A percentile compares a stretch with the other conserved stretches of the same genome.
These are phyloP conservation scores for Phaeomoniella chlamydospora DNA, from an alignment of 2,329 filamentous ascomycete genomes.

Conservation along the genomic window DNA sequence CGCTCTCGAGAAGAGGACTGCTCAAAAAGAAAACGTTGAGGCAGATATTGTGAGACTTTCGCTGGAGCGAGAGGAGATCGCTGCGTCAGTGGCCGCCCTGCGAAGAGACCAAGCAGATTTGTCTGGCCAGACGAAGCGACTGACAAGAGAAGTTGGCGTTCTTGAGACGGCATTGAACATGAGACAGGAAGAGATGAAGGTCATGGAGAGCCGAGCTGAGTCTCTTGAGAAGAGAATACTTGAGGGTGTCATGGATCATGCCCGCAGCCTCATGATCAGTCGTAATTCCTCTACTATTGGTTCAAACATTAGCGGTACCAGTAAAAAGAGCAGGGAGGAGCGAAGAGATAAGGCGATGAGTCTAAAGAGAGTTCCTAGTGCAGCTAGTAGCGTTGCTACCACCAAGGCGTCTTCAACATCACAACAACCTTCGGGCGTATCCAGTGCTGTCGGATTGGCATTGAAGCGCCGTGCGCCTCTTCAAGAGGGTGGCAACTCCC, in stretches of 20 bases:
- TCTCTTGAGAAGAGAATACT: constrained; percentile 81
- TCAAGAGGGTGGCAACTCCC: constrained; percentile 23
- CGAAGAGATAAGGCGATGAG: constrained; percentile 30
- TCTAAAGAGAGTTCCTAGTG: constrained; percentile 35
- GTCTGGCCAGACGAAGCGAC: constrained; percentile 59
- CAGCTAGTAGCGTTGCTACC: constrained; percentile 23
- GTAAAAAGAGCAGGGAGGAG: constrained; percentile 4
- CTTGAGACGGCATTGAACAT: constrained; percentile 82
- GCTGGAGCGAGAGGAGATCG: constrained; percentile 49
- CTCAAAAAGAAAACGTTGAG: constrained; percentile 50
- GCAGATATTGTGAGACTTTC: constrained; percentile 32
- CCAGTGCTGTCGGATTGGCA: constrained; percentile 26
- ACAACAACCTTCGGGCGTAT: constrained; percentile 4
- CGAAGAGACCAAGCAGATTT: constrained; percentile 49
- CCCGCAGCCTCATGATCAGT: constrained; percentile 66
- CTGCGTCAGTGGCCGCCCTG: constrained; percentile 36
- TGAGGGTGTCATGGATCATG: constrained; percentile 93
- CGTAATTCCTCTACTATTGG: constrained; percentile 39
- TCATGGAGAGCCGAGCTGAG: constrained; percentile 83
- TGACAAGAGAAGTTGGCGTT: constrained; percentile 76
- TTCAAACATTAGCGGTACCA: constrained; percentile 14
- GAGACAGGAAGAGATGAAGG: constrained; percentile 75
- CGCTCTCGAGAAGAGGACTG: constrained; percentile 61
- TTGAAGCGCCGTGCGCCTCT: constrained; percentile 36
- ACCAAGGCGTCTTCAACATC: constrained; percentile 13